These are phyloP conservation scores for Tricholoma flavovirens DNA, from an alignment of 768 basidiomycete genomes.

Conservation along the genomic window DNA sequence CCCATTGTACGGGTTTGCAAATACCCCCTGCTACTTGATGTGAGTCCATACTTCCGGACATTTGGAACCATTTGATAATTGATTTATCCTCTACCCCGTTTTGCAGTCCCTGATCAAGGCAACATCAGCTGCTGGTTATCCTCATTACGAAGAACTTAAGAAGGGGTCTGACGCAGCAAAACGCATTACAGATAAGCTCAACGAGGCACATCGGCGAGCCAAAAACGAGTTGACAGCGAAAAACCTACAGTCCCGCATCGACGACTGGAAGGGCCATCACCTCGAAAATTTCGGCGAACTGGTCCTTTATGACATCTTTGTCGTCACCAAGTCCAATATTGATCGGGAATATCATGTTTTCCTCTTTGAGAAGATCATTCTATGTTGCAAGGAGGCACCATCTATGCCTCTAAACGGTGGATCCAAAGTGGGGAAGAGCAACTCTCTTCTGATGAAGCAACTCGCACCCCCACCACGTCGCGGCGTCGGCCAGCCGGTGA, in stretches of 20 bases:
- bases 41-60: not conserved
- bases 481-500: conserved; percentile 52
- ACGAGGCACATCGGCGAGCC: conserved; percentile 24
- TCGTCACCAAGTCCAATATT: conserved; percentile 92
- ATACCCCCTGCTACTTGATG: not conserved
- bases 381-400: conserved; percentile 93
- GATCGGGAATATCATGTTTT: conserved; percentile 99
- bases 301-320: conserved; percentile 90
- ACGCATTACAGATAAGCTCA: not conserved
- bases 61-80: no score
- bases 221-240: conserved; percentile 90
- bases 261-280: conserved; percentile 99
- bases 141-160: not conserved
- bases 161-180: not conserved
- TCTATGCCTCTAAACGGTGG: conserved; percentile 51
- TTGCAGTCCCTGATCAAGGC: not conserved
- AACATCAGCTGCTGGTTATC: not conserved
- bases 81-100: no score
- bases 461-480: conserved; percentile 43
- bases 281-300: conserved; percentile 92
- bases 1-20: not conserved
- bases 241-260: conserved; percentile 79
- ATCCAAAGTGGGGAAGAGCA: conserved; percentile 75
- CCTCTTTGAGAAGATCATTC: conserved; percentile 96
- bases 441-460: conserved; percentile 86